These are phyloP conservation scores for Fraxinus xanthoxyloides DNA, from an alignment of 305 asterid species.

Conservation along the genomic window DNA sequence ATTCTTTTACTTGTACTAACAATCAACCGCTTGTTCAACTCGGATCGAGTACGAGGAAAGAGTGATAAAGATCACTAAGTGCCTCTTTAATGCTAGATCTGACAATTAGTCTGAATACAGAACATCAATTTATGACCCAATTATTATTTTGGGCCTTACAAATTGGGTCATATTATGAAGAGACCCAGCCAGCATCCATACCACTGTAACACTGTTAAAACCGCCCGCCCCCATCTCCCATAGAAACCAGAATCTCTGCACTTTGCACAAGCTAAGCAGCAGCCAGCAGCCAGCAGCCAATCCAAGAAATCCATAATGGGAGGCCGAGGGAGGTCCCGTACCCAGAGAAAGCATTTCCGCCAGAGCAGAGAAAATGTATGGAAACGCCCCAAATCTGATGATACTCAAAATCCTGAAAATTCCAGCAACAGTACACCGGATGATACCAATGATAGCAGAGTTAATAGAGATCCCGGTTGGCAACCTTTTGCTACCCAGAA, in stretches of 20 bases:
- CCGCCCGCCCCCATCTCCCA: not conserved
- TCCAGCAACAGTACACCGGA: constrained; percentile 19
- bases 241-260: not conserved
- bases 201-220: not conserved
- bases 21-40: not conserved
- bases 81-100: not conserved
- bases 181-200: not conserved
- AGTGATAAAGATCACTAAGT: not conserved
- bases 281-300: constrained; percentile 11
- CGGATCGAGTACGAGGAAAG: not conserved
- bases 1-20: not conserved
- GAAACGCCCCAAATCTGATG: constrained; percentile 72
- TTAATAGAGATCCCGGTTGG: constrained; percentile 41
- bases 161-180: not conserved
- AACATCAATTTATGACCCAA: not conserved
- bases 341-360: constrained; percentile 89
- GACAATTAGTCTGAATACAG: not conserved
- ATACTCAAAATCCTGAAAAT: constrained; percentile 23
- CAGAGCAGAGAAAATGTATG: constrained; percentile 76
- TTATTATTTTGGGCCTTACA: not conserved
- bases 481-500: constrained; percentile 74
- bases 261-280: constrained; percentile 7
- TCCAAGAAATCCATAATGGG: constrained; percentile 45
- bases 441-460: constrained; percentile 26
- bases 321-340: constrained; percentile 81